These are phyloP conservation scores for Saccharomyces pastorianus DNA, from an alignment of 1,139 yeast genomes.

Conservation along the genomic window DNA sequence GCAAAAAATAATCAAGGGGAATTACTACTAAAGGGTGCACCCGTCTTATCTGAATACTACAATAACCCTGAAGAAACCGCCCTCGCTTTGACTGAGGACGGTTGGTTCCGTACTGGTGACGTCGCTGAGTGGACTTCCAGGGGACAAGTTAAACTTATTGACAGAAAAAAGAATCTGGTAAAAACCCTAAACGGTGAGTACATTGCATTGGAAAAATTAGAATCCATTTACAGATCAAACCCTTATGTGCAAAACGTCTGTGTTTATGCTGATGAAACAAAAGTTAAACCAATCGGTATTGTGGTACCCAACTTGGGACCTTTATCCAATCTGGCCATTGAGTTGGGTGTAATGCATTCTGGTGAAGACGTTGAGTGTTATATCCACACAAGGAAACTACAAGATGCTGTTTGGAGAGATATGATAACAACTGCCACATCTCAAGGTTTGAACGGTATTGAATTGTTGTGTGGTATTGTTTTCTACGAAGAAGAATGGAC, in stretches of 20 bases:
- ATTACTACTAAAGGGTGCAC: slow-evolving; percentile 66
- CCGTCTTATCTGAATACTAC: slow-evolving; percentile 70
- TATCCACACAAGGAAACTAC: slow-evolving; percentile 48
- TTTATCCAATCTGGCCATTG: slow-evolving; percentile 52
- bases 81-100: slow-evolving; percentile 64
- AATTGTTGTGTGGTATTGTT: slow-evolving; percentile 70
- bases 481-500: slow-evolving; percentile 93
- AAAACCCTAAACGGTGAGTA: slow-evolving; percentile 96
- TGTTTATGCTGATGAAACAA: slow-evolving; percentile 81
- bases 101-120: slow-evolving; percentile 95
- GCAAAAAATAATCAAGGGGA: slow-evolving; percentile 95
- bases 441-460: slow-evolving; percentile 81
- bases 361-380: slow-evolving; percentile 46
- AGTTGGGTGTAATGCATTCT: slow-evolving; percentile 42
- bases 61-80: slow-evolving; percentile 76
- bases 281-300: slow-evolving; percentile 88
- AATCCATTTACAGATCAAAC: slow-evolving; percentile 78
- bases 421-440: slow-evolving; percentile 69
- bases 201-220: slow-evolving; percentile 91
- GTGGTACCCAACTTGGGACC: slow-evolving; percentile 72
- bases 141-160: slow-evolving; percentile 79
- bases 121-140: slow-evolving; percentile 84
- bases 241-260: slow-evolving; percentile 71
- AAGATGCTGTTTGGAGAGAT: slow-evolving; percentile 47
- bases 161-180: slow-evolving; percentile 92